Evolutionary conservation across 768 basidiomycete genomes (phyloP).

Genomic region (Tulasnella sp.): DNA sequence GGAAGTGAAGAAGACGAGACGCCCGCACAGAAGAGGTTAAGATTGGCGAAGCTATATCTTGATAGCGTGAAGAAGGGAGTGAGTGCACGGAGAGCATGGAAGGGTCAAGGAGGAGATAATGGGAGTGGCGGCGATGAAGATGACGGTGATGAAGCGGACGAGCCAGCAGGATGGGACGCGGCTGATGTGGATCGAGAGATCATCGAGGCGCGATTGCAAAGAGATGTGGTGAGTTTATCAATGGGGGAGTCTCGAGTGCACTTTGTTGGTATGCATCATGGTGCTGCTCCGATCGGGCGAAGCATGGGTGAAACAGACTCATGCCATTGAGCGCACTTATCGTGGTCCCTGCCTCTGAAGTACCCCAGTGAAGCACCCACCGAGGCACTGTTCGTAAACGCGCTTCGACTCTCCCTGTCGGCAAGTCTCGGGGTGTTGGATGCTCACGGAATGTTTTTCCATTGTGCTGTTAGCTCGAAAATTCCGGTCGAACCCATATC

Average conservation of each 20-base stretch:
- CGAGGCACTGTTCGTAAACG: too few species aligned
- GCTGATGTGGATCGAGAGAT: constrained; percentile 91
- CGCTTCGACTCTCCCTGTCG: too few species aligned
- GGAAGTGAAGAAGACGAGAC: constrained; percentile 86
- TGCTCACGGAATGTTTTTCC: too few species aligned
- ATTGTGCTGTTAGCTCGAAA: constrained; percentile 41
- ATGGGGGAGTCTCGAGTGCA: too few species aligned
- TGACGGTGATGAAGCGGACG: constrained; percentile 34
- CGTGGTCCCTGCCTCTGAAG: too few species aligned
- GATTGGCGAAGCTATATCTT: constrained; percentile 84
- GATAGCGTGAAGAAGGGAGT: constrained; percentile 71
- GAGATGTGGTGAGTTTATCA: constrained; percentile 55
- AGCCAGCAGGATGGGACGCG: constrained; percentile 59
- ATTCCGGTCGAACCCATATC: constrained; percentile 77
- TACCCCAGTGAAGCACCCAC: too few species aligned
- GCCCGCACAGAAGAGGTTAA: constrained; percentile 82
- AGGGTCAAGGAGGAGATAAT: too few species aligned
- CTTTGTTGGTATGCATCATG: too few species aligned
- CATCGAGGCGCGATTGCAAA: constrained; percentile 79
- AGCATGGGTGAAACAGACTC: too few species aligned
- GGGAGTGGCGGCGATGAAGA: background rate
- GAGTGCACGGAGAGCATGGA: constrained; percentile 28
- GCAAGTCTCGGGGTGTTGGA: too few species aligned
- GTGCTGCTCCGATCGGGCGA: too few species aligned
- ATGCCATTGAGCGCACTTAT: too few species aligned